Evolutionary conservation across 1,284 basidiomycete species (phyloP), one percentile per base, ranked within the genome.

Genomic region (Ustilago curta): DNA sequence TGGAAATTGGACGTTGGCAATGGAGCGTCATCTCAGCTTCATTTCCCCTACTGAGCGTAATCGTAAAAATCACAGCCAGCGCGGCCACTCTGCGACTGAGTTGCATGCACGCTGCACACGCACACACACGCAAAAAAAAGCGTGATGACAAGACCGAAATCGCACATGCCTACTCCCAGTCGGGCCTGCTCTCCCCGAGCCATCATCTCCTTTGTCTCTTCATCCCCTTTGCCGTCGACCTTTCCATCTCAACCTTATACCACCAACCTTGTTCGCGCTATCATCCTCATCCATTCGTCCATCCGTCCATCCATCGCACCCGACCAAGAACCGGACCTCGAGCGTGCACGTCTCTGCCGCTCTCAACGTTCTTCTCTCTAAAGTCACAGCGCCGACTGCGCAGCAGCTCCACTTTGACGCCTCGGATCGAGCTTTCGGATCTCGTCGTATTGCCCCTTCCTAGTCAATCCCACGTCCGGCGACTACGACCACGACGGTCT

Each of bases 191-290:
- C 14, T 47, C 44, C 8, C 23, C 21, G 54, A 45, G 44, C 31
- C 54, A 35, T 16, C 54, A 35, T 16, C 9, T 25, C 31, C 21
- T 39, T 25, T 35, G 19, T 23, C 21, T 23, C n/a, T n/a, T 53
- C 40, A 14, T n/a, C n/a, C 40, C 40, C 27, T 25, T 27, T 27
- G 27, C 40, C 27, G 9, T 53, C 14, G 27, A 29, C 42, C 12
- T 47, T 27, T 27, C 7, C 35, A 57, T 56, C 54, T 37, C 54
- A 27, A 39, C 35, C 42, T 56, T n/a, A 19, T 25, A 47, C 54
- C 43, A 47, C 21, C 44, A 56, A 27, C 54, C 44, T 47, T 27
- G 42, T 35, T 43, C 21, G 31, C 31, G 23, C 31, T 23, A 39
- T 27, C 27, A 14, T 21, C 48, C 19, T n/a, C n/a, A n/a, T n/a